phyloP scores from a whole-genome alignment of 331 rosid species.

The Pyracantha coccinea region DNA sequence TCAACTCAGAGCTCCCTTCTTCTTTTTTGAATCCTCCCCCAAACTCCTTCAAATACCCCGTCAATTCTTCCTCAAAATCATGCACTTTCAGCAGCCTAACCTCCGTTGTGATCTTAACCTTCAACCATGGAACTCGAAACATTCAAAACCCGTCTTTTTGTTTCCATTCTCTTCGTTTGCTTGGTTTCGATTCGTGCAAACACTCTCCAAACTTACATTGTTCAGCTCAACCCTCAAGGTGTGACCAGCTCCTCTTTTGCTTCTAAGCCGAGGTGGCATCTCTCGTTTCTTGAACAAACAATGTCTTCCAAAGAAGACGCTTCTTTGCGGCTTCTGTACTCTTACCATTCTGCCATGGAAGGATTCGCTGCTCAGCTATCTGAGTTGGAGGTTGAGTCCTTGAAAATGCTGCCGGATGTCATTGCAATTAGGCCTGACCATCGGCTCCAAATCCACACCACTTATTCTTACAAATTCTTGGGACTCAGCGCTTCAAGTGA shows the following conservation, averaged over 20 bases:
- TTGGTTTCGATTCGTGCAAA: constrained; percentile 39
- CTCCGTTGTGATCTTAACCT: constrained; percentile 19
- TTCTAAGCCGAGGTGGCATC: constrained; percentile 76
- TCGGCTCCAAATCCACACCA: constrained; percentile 53
- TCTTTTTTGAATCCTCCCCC: background rate
- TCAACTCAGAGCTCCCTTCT: constrained; percentile 19
- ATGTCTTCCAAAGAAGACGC: constrained; percentile 45
- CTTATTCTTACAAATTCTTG: constrained; percentile 84
- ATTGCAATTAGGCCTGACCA: constrained; percentile 62
- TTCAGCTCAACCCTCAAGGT: constrained; percentile 76
- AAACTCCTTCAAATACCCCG: constrained; percentile 85
- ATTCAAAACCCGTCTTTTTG: constrained; percentile 26
- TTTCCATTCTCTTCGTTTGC: constrained; percentile 34
- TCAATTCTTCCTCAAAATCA: constrained; percentile 27
- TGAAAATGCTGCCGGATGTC: constrained; percentile 61
- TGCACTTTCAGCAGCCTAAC: constrained; percentile 18
- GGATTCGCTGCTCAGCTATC: constrained; percentile 88
- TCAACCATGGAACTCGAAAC: constrained; percentile 43
- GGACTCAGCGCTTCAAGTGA: constrained; percentile 45
- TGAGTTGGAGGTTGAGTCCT: constrained; percentile 47
- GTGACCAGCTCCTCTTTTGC: constrained; percentile 40
- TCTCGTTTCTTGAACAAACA: constrained; percentile 54
- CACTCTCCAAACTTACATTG: constrained; percentile 69
- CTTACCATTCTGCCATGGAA: constrained; percentile 80
- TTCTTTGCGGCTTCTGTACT: constrained; percentile 75